Base-by-base conservation (phyloP, 2,329 filamentous ascomycete genomes). In the Mycosphaerella arachidis region DNA sequence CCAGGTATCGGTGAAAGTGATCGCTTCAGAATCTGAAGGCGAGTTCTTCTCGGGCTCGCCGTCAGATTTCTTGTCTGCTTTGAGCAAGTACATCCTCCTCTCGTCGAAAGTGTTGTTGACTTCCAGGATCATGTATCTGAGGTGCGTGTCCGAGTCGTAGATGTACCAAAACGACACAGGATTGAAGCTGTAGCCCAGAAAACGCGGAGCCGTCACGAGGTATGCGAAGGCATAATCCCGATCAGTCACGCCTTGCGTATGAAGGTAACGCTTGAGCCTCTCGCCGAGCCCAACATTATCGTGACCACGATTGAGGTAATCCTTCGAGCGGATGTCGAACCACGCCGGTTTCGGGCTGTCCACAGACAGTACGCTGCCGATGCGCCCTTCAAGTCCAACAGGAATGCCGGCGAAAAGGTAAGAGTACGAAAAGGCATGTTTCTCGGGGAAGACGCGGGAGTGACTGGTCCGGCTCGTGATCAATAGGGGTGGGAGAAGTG, bases 91-190 rank as follows among this genome's bases (percentile, higher is more conserved):
- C 72, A 87, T 82, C 9, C 86, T 82, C 54, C 86, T 80, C 72
- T 92, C 89, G 53, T 84, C 87, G 68, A 90, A 91, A 0, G 87
- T 90, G 67, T 91, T 91, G 73, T 90, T 90, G 50, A 91, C 86
- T 71, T 92, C 89, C 0, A 90, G 70, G 1, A 92, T 79, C 74
- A 91, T 85, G 57, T 85, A 85, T 27, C 78, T 81, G 13, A 92
- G 77, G 6, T 80, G 73, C 59, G 81, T 81, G 8, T 82, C 73
- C 0, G 74, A 65, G 12, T 85, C 82, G 70, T 92, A 92, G 2
- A 92, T 80, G 65, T 91, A 91, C 87, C 89, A 92, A 67, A 92
- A 89, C 0, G 88, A 91, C 2, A 89, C 86, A 0, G 88, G 88
- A 66, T 91, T 92, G 74, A 90, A 91, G 24, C 84, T 83, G 69